Conservation (phyloP, 495 filamentous ascomycete species). For the Niebla homalea region DNA sequence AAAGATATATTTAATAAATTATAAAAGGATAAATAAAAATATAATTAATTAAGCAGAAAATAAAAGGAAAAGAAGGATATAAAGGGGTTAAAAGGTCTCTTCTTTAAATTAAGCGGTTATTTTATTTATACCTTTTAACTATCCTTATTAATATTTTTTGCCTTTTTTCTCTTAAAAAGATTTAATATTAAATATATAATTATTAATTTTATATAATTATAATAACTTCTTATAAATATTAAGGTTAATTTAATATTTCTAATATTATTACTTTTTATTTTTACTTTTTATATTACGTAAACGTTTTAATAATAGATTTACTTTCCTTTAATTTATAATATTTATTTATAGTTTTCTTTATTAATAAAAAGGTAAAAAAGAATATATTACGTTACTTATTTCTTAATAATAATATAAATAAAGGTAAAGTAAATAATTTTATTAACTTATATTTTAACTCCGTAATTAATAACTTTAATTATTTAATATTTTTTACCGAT, state of each 20-base stretch:
- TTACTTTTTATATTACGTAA: not conserved
- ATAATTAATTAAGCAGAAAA: not conserved
- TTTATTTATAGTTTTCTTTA: not conserved
- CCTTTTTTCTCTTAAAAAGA: not conserved
- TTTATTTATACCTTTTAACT: not conserved
- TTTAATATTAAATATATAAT: not conserved
- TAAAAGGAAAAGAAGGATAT: not conserved
- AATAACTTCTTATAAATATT: no score
- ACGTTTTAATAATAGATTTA: not conserved
- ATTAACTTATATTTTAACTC: no score
- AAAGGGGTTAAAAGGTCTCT: not conserved
- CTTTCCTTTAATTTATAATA: not conserved
- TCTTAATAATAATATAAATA: not conserved
- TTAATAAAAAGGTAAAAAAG: not conserved
- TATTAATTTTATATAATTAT: not conserved
- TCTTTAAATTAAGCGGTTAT: not conserved
- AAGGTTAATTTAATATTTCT: no score
- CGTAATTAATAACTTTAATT: no score
- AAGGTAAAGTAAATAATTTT: no score
- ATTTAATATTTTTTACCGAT: no score
- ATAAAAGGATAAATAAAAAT: not conserved
- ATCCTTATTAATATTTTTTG: not conserved
- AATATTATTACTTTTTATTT: no score
- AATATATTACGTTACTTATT: not conserved
- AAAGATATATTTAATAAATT: not conserved